Evolutionary conservation across 2,329 filamentous ascomycete genomes (phyloP), one percentile per base, ranked within the genome.

Genomic region (Penicillium occitanis): DNA sequence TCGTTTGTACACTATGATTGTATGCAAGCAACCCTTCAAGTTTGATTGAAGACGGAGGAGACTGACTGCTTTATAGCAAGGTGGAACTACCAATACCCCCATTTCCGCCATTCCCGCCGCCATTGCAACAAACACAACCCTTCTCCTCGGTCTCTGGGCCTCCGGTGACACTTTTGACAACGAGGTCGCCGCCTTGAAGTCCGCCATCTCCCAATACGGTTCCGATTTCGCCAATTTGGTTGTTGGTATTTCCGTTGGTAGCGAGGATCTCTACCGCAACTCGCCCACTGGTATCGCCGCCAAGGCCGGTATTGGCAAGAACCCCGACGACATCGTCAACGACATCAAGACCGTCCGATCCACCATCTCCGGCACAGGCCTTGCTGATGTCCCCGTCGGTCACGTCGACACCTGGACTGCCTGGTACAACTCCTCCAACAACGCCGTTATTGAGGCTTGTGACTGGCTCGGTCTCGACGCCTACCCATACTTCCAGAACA

Each of bases 391-490:
- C 55, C 82, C 86, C 19, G 82, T 96, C 67, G 92, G 92, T 62
- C 93, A 96, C 79, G 92, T 96, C 75, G 93, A 96, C 76, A 96
- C 93, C 61, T 96, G 92, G 92, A 92, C 89, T 42, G 87, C 87
- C 62, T 93, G 88, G 84, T 87, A 87, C 75, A 92, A 96, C 78
- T 78, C 80, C 61, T 86, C 88, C 73, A 96, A 94, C 85, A 78
- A 80, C 59, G 87, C 84, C 50, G 87, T 96, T 67, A 87, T 92
- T 67, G 82, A 88, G 10, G 87, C 86, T 48, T 80, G 84, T 68
- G 92, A 96, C 82, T 96, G 88, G 85, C 78, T 96, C 67, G 93
- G 93, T 70, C 87, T 94, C 76, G 92, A 96, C 75, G 90, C 89
- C 19, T 96, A 95, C 77, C 86, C 91, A 22, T 96, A 93, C 84